These are phyloP conservation scores for Combretum micranthum DNA, from an alignment of 345 rosid species.

Conservation along the genomic window DNA sequence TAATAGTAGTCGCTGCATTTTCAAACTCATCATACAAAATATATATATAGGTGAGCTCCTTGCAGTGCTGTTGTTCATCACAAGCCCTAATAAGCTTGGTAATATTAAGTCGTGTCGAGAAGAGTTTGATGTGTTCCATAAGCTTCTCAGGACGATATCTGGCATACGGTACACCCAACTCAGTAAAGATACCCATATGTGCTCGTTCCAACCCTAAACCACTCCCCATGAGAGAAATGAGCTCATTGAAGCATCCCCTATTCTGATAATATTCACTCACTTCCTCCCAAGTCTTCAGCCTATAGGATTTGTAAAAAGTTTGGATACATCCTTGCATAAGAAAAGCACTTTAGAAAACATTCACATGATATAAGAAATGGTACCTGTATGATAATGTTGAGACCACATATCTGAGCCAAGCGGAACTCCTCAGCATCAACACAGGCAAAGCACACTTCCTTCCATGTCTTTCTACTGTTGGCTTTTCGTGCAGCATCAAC, in stretches of 20 bases:
- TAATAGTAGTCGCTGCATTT: slow-evolving; percentile 95
- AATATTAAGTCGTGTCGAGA: slow-evolving; percentile 93
- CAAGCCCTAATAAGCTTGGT: slow-evolving; percentile 97
- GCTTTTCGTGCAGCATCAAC: slow-evolving; percentile 99
- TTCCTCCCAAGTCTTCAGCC: slow-evolving; percentile 98
- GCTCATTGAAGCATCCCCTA: slow-evolving; percentile 91
- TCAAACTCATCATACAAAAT: slow-evolving; percentile 94
- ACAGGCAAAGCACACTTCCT: too few species aligned
- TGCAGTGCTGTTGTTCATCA: slow-evolving; percentile 99
- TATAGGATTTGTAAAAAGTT: slow-evolving; percentile 14
- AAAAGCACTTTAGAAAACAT: background rate
- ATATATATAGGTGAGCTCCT: slow-evolving; percentile 83
- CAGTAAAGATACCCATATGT: slow-evolving; percentile 98
- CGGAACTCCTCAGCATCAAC: slow-evolving; percentile 99
- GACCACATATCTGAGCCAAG: slow-evolving; percentile 95
- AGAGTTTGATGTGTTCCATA: slow-evolving; percentile 96
- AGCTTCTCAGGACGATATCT: too few species aligned
- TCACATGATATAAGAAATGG: slow-evolving; percentile 2
- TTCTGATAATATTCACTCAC: slow-evolving; percentile 96
- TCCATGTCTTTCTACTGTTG: slow-evolving; percentile 94
- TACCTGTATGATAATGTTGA: slow-evolving; percentile 93
- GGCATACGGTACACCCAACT: slow-evolving; percentile 96
- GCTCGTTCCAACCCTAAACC: slow-evolving; percentile 97
- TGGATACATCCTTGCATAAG: background rate
- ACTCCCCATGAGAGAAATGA: slow-evolving; percentile 98